Evolutionary conservation across 2,329 filamentous ascomycete species (phyloP), one percentile per base, ranked within the genome.

Genomic region (Clarireedia monteithiana): DNA sequence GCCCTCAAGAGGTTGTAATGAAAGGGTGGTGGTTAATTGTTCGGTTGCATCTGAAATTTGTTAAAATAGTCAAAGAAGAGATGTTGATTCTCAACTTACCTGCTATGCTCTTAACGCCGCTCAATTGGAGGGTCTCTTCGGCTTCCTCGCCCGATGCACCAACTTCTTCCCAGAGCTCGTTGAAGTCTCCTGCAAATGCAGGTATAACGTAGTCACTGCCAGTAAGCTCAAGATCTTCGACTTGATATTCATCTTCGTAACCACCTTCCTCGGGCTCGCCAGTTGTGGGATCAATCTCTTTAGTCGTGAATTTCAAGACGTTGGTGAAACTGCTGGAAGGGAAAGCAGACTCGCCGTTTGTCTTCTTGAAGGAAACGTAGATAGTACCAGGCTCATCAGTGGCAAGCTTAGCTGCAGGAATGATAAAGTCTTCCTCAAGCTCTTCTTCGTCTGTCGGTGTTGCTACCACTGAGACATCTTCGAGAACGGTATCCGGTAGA

Each of bases 181-280:
- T 90, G 70, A 97, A 99, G 77, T 90, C 95, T 70, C 91, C 88
- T 17, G 91, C 91, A 71, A 95, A 99, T 2, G 90, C 86, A 20
- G 94, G 94, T 48, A 96, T 81, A 60, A 99, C 84, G 72, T 96
- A 99, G 72, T 99, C 94, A 63, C 90, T 91, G 57, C 92, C 94
- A 17, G 84, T 81, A 59, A 99, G 82, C 60, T 96, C 91, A 59
- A 97, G 84, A 69, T 96, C 91, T 60, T 94, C 90, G 58, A 97
- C 88, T 74, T 96, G 89, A 69, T 99, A 99, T 74, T 99, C 94
- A 68, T 99, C 94, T 53, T 97, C 92, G 71, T 97, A 97, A 47
- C 94, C 94, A 48, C 76, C 80, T 15, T 95, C 91, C 71, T 99
- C 94, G 0, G 92, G 89, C 73, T 96, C 91, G 62, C 84, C 83